Percentiles rank a stretch among this genome's conserved stretches.
Evolutionary conservation across 1,284 basidiomycete species (phyloP).

Genomic region (Ceratobasidium sp.): DNA sequence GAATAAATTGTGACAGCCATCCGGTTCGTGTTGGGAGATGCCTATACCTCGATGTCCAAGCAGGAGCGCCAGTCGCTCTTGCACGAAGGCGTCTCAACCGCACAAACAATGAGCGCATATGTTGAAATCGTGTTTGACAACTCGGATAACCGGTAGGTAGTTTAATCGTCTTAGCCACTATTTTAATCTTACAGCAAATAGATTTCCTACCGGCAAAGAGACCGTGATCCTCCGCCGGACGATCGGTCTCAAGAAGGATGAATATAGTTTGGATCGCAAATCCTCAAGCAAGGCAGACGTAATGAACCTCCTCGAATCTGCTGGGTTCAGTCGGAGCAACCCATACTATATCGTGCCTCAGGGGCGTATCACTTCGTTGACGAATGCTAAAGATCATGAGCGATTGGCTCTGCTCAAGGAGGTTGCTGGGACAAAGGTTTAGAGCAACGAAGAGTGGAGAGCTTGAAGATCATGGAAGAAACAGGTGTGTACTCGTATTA

Average conservation of each 20-base stretch:
- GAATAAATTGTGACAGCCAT: slow-evolving; percentile 67
- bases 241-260: slow-evolving; percentile 98
- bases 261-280: slow-evolving; percentile 97
- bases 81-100: slow-evolving; percentile 90
- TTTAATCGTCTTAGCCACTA: background rate
- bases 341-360: slow-evolving; percentile 99
- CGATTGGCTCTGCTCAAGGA: slow-evolving; percentile 94
- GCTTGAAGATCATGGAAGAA: slow-evolving; percentile 94
- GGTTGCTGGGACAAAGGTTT: slow-evolving; percentile 97
- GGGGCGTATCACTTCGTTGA: slow-evolving; percentile 94
- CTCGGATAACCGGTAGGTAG: slow-evolving; percentile 70
- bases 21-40: slow-evolving; percentile 96
- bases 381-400: slow-evolving; percentile 96
- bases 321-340: slow-evolving; percentile 96
- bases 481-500: slow-evolving; percentile 60
- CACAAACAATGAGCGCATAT: slow-evolving; percentile 91
- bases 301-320: slow-evolving; percentile 93
- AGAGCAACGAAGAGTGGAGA: slow-evolving; percentile 95
- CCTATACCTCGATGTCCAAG: slow-evolving; percentile 93
- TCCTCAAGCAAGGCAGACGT: slow-evolving; percentile 96
- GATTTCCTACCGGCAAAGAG: slow-evolving; percentile 84
- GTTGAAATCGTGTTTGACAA: slow-evolving; percentile 92
- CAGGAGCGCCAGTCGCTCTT: slow-evolving; percentile 92
- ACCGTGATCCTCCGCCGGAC: slow-evolving; percentile 89
- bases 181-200: background rate